Conservation (phyloP, 768 basidiomycete genomes). For the Jaapia argillacea region DNA sequence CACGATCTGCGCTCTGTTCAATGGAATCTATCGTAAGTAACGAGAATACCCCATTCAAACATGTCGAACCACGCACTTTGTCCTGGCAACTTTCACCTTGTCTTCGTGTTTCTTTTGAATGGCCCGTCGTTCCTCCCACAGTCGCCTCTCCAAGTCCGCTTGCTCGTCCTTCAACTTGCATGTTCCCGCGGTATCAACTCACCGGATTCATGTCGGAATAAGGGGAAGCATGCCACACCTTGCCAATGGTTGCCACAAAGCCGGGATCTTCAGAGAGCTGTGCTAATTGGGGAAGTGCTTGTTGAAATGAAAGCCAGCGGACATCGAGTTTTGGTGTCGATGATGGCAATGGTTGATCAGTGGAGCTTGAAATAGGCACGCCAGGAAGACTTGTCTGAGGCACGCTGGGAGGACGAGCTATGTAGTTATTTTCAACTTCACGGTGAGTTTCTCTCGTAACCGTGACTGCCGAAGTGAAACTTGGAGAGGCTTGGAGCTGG, state of each 20-base stretch:
- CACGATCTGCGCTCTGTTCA: conserved; percentile 52
- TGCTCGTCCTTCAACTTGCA: conserved; percentile 67
- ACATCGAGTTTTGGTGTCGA: conserved; percentile 24
- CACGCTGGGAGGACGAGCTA: no score
- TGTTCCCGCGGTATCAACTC: background rate
- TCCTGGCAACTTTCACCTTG: conserved; percentile 57
- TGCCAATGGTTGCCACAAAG: conserved; percentile 38
- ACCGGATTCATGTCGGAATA: no score
- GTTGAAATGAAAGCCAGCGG: conserved; percentile 50
- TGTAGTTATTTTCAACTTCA: no score
- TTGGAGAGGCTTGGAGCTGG: conserved; percentile 35
- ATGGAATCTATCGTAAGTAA: no score
- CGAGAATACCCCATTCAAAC: background rate
- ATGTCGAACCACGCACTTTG: conserved; percentile 36
- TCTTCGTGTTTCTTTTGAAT: conserved; percentile 61
- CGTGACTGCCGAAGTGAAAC: conserved; percentile 11
- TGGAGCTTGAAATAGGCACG: no score
- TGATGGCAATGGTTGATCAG: background rate
- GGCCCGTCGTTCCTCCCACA: conserved; percentile 58
- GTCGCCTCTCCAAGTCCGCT: conserved; percentile 49
- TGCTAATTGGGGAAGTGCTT: conserved; percentile 59
- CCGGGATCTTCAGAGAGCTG: conserved; percentile 42
- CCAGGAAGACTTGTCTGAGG: no score
- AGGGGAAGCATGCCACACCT: conserved; percentile 26
- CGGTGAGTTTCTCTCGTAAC: no score